Percentiles rank a stretch among this genome's conserved stretches.
These are phyloP conservation scores for Amanita phalloides DNA, from an alignment of 768 basidiomycete genomes.

Conservation along the genomic window DNA sequence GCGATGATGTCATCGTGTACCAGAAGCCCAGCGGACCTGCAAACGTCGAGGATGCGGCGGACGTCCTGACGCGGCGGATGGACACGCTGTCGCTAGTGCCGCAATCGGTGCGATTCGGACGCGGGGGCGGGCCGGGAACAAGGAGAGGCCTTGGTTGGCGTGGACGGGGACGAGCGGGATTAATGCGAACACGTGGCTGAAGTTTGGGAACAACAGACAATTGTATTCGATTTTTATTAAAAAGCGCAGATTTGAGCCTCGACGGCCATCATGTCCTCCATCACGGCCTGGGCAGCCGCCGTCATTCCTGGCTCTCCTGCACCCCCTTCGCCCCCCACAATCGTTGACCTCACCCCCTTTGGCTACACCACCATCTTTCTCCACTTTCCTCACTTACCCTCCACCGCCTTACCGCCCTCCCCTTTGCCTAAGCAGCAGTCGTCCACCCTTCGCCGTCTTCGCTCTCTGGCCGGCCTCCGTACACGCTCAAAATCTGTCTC, in stretches of 20 bases:
- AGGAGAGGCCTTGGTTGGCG: conserved; percentile 5
- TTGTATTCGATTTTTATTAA: not conserved
- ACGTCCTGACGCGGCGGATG: conserved; percentile 37
- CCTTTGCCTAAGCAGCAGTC: conserved; percentile 6
- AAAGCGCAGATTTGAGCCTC: not conserved
- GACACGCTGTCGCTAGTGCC: conserved; percentile 51
- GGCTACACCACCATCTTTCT: conserved; percentile 64
- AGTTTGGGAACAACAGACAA: conserved; percentile 2
- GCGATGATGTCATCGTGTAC: conserved; percentile 13
- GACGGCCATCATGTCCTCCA: conserved; percentile 21
- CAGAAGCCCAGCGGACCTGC: conserved; percentile 12
- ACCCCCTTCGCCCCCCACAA: conserved; percentile 24
- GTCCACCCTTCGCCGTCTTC: conserved; percentile 31
- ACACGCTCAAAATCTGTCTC: conserved; percentile 17
- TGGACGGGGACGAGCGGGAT: conserved; percentile 4
- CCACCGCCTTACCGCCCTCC: conserved; percentile 24
- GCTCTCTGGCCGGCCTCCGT: conserved; percentile 41
- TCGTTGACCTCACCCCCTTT: conserved; percentile 44
- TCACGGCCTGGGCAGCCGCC: conserved; percentile 50
- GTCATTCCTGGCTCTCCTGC: conserved; percentile 65
- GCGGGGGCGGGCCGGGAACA: conserved; percentile 45
- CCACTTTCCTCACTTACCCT: conserved; percentile 41
- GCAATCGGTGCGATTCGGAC: conserved; percentile 59
- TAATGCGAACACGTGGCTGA: conserved; percentile 7
- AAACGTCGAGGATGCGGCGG: conserved; percentile 22